These are phyloP conservation scores for Colletotrichum sidae DNA, from an alignment of 2,329 filamentous ascomycete species.

Conservation along the genomic window DNA sequence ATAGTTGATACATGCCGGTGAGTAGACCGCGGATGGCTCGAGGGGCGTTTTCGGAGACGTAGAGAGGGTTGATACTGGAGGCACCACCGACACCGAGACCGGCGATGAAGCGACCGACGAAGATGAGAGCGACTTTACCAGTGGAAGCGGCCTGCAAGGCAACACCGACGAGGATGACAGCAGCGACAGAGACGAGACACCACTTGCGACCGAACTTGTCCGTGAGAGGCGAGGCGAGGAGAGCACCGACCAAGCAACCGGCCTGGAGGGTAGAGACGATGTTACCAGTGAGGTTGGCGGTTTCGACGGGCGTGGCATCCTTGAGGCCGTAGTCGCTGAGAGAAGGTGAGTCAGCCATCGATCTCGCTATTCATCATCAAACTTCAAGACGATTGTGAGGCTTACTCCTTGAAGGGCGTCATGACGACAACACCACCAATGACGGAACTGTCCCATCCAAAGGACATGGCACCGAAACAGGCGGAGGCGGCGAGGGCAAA, in stretches of 20 bases:
- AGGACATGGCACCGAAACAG: conserved; percentile 65
- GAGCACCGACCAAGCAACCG: conserved; percentile 45
- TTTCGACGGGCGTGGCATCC: conserved; percentile 30
- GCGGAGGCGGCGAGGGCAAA: conserved; percentile 71
- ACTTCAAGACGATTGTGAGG: conserved; percentile 24
- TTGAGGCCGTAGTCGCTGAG: conserved; percentile 47
- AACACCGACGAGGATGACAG: conserved; percentile 68
- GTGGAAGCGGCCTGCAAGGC: conserved; percentile 69
- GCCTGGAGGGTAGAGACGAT: conserved; percentile 44
- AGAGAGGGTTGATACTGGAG: conserved; percentile 57
- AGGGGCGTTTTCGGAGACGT: conserved; percentile 58
- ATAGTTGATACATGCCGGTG: conserved; percentile 59
- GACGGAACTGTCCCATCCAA: conserved; percentile 72
- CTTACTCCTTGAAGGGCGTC: conserved; percentile 64
- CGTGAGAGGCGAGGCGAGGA: conserved; percentile 50
- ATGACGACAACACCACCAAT: conserved; percentile 75
- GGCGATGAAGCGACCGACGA: conserved; percentile 69
- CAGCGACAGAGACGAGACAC: conserved; percentile 64
- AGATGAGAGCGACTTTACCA: conserved; percentile 70
- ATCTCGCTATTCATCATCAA: no score
- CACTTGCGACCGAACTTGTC: conserved; percentile 55
- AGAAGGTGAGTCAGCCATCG: conserved; percentile 59
- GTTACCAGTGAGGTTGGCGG: conserved; percentile 41
- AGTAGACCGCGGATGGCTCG: conserved; percentile 57
- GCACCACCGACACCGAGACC: conserved; percentile 57